Base-by-base conservation (phyloP, 2,329 filamentous ascomycete species). In the Drechmeria coniospora region DNA sequence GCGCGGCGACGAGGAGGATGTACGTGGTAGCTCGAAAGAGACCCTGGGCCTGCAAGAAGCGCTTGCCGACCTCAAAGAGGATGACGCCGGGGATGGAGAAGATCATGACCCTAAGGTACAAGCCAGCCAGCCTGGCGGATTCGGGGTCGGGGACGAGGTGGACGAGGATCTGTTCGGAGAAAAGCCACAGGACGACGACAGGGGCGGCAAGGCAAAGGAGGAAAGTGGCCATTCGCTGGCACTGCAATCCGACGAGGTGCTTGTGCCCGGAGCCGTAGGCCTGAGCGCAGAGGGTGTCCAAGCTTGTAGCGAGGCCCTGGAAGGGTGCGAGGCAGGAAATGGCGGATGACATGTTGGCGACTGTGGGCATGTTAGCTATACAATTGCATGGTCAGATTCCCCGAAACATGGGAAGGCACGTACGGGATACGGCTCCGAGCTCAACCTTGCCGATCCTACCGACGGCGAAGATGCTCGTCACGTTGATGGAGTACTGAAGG, bases 251-350 rank as follows among this genome's bases (percentile, higher is more conserved):
- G 8, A 95, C 87, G 5, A 95, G 68, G 40, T 86, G 79, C 47
- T 79, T 92, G 48, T 79, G 79, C 0, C 87, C 87, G 1, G 81
- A 92, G 3, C 90, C 87, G 47, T 92, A 95, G 1, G 90, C 87
- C 52, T 95, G 87, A 0, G 87, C 73, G 50, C 87, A 94, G 3
- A 95, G 71, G 0, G 87, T 95, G 53, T 95, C 87, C 21, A 95
- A 62, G 37, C 78, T 82, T 4, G 87, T 95, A 1, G 84, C 78
- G 10, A 95, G 64, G n/a, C 84, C 79, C 45, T 84, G 79, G 45
- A 81, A 79, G 11, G 81, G 72, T 1, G 77, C 78, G 42, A 79
- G 76, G 32, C 78, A 81, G 10, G 70, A 79, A 40, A 90, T 86
- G 37, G 74, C 82, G 16, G 76, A 76, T 2, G 78, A 81, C 80